Evolutionary conservation across 202 grass and related monocot species (phyloP).

Genomic region (Schoenoplectus tabernaemontani): DNA sequence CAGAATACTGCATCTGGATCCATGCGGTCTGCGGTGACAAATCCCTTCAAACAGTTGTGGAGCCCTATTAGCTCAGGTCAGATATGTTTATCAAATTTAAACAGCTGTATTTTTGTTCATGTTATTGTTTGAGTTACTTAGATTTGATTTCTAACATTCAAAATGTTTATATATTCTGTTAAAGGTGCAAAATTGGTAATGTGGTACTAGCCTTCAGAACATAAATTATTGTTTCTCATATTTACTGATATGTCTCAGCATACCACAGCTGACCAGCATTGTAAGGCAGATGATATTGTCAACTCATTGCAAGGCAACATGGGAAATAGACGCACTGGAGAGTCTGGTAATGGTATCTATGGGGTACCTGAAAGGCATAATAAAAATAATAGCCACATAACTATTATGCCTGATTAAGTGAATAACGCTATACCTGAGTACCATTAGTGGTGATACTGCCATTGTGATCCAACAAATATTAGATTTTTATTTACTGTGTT

Average conservation of each 20-base stretch:
- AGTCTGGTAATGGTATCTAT: background rate
- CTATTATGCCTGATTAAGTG: no score
- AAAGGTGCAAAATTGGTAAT: background rate
- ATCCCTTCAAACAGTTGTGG: conserved; percentile 74
- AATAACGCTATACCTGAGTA: background rate
- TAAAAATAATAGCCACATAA: background rate
- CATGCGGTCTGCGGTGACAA: conserved; percentile 38
- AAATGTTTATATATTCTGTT: background rate
- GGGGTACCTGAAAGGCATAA: background rate
- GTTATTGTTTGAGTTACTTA: background rate
- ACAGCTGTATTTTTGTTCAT: background rate
- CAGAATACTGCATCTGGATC: conserved; percentile 43
- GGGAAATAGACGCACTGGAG: background rate
- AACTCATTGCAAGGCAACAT: background rate
- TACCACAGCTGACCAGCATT: background rate
- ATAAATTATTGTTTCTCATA: background rate
- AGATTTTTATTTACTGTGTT: background rate
- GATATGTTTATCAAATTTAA: background rate
- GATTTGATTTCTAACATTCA: background rate
- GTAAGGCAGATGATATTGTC: background rate
- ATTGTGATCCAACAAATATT: background rate
- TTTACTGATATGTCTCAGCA: background rate
- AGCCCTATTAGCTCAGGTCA: conserved; percentile 76
- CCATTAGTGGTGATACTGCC: background rate
- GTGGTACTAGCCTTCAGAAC: background rate